phyloP scores from a whole-genome alignment of 2,329 filamentous ascomycete genomes.

The Colletotrichum tanaceti region DNA sequence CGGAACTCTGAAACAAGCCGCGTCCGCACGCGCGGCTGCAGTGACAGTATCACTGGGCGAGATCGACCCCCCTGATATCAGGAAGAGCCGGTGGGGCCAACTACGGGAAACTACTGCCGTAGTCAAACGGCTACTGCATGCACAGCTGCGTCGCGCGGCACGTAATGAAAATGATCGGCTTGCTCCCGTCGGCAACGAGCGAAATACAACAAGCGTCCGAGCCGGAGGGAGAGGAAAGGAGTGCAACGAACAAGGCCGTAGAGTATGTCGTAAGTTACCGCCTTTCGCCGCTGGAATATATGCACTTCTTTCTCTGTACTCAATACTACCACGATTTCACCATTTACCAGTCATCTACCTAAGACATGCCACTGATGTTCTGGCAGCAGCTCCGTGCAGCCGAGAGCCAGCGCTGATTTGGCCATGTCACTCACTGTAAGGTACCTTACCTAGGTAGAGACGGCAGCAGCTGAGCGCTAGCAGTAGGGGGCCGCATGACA shows the following conservation, averaged over 20 bases:
- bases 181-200: too few species aligned
- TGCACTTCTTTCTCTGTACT: neutral
- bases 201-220: too few species aligned
- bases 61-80: neutral
- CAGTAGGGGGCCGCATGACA: conserved; percentile 3
- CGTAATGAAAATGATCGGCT: neutral
- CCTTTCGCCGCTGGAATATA: neutral
- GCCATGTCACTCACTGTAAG: conserved; percentile 13
- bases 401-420: conserved; percentile 15
- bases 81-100: conserved; percentile 5
- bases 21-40: conserved; percentile 17
- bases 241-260: too few species aligned
- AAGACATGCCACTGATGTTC: neutral
- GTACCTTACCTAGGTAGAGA: too few species aligned
- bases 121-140: conserved; percentile 15
- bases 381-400: neutral
- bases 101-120: neutral
- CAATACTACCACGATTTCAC: too few species aligned
- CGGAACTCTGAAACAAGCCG: conserved; percentile 37
- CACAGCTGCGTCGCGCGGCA: neutral
- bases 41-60: neutral
- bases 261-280: neutral
- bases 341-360: neutral
- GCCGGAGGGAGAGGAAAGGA: too few species aligned
- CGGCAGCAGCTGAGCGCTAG: conserved; percentile 13